phyloP scores from a whole-genome alignment of 306 rosid species.

The Quercus ilex region DNA sequence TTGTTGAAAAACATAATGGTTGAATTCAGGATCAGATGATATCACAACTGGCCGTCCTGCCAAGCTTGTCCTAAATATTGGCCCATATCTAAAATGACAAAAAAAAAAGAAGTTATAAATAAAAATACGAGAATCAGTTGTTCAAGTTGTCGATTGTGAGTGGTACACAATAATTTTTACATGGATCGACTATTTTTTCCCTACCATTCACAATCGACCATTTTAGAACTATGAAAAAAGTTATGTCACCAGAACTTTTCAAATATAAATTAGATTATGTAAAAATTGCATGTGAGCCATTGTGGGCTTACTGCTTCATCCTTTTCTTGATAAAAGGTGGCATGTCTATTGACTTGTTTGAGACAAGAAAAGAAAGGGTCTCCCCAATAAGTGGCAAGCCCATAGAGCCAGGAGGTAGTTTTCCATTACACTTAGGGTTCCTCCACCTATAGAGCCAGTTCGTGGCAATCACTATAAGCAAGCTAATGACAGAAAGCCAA shows the following conservation, averaged over 20 bases:
- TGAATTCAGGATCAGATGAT: background rate
- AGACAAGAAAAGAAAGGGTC: background rate
- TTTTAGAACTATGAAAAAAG: too few species aligned
- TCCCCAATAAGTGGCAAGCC: background rate
- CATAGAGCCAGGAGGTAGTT: background rate
- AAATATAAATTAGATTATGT: background rate
- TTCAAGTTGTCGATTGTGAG: too few species aligned
- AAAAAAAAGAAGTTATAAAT: background rate
- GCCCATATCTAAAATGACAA: background rate
- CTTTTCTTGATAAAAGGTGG: background rate
- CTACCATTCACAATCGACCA: too few species aligned
- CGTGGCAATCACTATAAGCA: background rate
- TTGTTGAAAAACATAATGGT: background rate
- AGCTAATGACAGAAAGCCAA: background rate
- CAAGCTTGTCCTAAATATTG: slow-evolving; percentile 1
- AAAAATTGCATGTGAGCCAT: background rate
- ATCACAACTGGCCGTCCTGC: background rate
- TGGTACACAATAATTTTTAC: too few species aligned
- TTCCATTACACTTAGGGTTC: too few species aligned
- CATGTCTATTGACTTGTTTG: background rate
- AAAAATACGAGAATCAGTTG: too few species aligned
- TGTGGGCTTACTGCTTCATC: background rate
- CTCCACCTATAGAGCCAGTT: too few species aligned
- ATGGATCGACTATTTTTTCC: too few species aligned
- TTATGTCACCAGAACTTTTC: too few species aligned